A percentile compares a stretch with the other conserved stretches of the same genome.
Evolutionary conservation across 2,329 filamentous ascomycete species (phyloP).

Genomic region (Hypoxylon sp.): DNA sequence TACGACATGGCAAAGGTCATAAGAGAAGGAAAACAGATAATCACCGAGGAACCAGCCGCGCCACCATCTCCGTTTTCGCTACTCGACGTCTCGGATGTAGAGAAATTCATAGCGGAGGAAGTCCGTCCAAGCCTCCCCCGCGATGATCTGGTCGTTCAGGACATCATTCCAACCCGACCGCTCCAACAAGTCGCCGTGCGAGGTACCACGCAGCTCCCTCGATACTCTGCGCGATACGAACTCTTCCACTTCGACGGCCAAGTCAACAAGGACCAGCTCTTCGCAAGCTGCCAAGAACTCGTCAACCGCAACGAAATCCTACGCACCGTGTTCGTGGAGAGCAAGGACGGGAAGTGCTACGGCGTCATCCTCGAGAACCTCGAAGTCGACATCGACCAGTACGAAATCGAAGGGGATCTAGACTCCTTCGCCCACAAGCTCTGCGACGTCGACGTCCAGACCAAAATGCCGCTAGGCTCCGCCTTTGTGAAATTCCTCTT

Average conservation of each 20-base stretch:
- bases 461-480: constrained; percentile 64
- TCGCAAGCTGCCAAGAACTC: constrained; percentile 61
- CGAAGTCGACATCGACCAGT: constrained; percentile 58
- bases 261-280: constrained; percentile 59
- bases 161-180: constrained; percentile 66
- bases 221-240: constrained; percentile 71
- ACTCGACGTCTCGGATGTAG: constrained; percentile 51
- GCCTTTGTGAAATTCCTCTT: constrained; percentile 68
- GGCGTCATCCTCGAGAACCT: constrained; percentile 67
- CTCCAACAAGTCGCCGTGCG: constrained; percentile 67
- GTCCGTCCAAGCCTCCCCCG: constrained; percentile 62
- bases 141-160: constrained; percentile 58
- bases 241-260: constrained; percentile 66
- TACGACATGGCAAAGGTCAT: constrained; percentile 63
- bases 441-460: constrained; percentile 64
- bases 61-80: constrained; percentile 60
- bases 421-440: constrained; percentile 62
- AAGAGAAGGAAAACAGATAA: constrained; percentile 47
- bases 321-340: constrained; percentile 69
- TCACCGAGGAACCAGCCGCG: constrained; percentile 21
- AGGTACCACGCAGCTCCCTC: constrained; percentile 64
- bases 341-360: constrained; percentile 58
- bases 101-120: constrained; percentile 55
- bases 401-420: constrained; percentile 60
- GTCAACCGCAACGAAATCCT: constrained; percentile 70